Evolutionary conservation across 805 yeast genomes (phyloP), one percentile per base, ranked within the genome.

Genomic region (Pichia cabralensis): DNA sequence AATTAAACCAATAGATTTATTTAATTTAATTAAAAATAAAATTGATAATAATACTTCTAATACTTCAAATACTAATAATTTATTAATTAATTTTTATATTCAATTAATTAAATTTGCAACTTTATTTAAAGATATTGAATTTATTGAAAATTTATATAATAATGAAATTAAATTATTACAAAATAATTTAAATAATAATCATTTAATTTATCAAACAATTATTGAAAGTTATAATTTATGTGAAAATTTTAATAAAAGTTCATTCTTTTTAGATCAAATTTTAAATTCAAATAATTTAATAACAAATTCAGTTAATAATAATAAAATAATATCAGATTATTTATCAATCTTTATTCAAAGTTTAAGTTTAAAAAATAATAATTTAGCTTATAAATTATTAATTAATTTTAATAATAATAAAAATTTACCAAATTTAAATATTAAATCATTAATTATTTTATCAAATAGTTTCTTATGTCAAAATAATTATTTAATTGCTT

Each of bases 241-340:
- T 28, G 69, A 67, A 26, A 70, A 76, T 42, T 43, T 64, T 24
- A 58, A 61, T 8, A 44, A 67, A 26, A 76, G 84, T 4, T 65
- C 79, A 1, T 61, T 67, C 38, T 65, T 78, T 36, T 56, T 80
- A 45, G 81, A 79, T 48, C 59, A 64, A 26, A 59, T 78, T 6
- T 51, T 79, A 27, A 44, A 61, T 0, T n/a, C n/a, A n/a, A 31
- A 43, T 9, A 30, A 42, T 6, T 43, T 42, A n/a, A 36, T 42
- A 11, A 41, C 39, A 25, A 15, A 35, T 7, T 22, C 38, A 3
- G 24, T 30, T 17, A 41, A 42, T 17, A 25, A 35, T 9, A 43
- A 38, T 22, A 13, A 32, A 1, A 33, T 40, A 2, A 40, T 53
- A 12, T 42, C 50, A 2, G 23, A 30, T 3, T 33, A 57, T 22